phyloP scores from a whole-genome alignment of 768 basidiomycete species.

The Collybiopsis luxurians region DNA sequence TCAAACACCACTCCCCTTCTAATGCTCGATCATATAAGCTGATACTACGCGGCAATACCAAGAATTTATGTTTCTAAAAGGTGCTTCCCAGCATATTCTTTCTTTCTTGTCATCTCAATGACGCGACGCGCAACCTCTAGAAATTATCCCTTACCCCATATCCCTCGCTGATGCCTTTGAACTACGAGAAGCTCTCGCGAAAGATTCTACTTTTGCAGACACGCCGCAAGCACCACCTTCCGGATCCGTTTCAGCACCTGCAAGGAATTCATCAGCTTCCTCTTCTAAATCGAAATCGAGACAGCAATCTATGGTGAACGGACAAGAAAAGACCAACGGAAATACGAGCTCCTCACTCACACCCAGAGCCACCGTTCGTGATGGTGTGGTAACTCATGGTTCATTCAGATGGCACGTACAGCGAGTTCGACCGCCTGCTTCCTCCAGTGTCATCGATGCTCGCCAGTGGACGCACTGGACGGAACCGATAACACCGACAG shows the following conservation, averaged over 20 bases:
- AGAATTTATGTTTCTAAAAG: constrained; percentile 72
- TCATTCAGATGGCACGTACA: too few relatives aligned
- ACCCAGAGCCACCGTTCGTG: too few relatives aligned
- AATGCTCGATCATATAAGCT: constrained; percentile 34
- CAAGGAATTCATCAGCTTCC: constrained; percentile 14
- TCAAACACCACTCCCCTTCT: constrained; percentile 13
- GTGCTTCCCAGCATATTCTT: constrained; percentile 26
- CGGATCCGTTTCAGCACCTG: constrained; percentile 16
- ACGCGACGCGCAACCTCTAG: constrained; percentile 29
- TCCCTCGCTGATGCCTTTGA: constrained; percentile 58
- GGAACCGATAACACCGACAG: background rate
- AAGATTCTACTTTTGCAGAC: constrained; percentile 49
- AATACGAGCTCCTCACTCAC: constrained; percentile 22
- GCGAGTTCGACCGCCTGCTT: too few relatives aligned
- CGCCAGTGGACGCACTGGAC: constrained; percentile 10
- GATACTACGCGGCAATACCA: constrained; percentile 57
- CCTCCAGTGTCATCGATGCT: constrained; percentile 4
- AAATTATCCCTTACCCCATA: constrained; percentile 65
- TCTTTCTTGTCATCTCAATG: constrained; percentile 2
- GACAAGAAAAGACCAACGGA: constrained; percentile 32
- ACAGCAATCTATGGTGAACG: constrained; percentile 30
- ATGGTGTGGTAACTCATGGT: too few relatives aligned
- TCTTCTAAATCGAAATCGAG: constrained; percentile 31
- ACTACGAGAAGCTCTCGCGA: constrained; percentile 49
- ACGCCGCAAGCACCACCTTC: constrained; percentile 39